Evolutionary conservation across 2,329 filamentous ascomycete genomes (phyloP).

Genomic region (Aspergillus ochraceus): DNA sequence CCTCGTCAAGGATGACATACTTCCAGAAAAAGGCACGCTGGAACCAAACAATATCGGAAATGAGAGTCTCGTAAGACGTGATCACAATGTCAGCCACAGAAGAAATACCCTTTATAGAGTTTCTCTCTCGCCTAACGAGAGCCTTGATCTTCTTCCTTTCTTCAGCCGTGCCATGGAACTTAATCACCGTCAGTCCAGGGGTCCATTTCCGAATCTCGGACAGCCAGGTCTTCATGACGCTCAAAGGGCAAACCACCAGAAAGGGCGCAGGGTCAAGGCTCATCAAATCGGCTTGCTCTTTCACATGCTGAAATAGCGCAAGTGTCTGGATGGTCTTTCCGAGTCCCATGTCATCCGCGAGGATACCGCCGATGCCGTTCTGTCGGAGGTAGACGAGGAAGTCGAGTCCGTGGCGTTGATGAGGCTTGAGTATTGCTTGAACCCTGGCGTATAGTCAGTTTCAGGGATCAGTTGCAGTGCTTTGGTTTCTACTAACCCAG

Average conservation of each 20-base stretch:
- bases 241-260: conserved; percentile 52
- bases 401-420: conserved; percentile 52
- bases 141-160: conserved; percentile 37
- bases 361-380: conserved; percentile 28
- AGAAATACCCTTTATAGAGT: not conserved
- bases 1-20: conserved; percentile 56
- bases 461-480: too few relatives aligned
- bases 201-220: conserved; percentile 51
- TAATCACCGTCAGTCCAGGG: conserved; percentile 42
- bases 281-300: conserved; percentile 32
- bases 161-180: conserved; percentile 49
- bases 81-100: conserved; percentile 36
- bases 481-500: not conserved
- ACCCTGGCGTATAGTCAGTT: not conserved
- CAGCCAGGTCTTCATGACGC: conserved; percentile 52
- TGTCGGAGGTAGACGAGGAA: conserved; percentile 45
- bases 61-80: conserved; percentile 53
- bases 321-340: conserved; percentile 31
- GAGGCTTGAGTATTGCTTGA: conserved; percentile 51
- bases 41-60: conserved; percentile 50
- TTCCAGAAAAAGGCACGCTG: conserved; percentile 53
- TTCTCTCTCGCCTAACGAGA: conserved; percentile 6
- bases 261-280: conserved; percentile 16
- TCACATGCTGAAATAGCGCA: conserved; percentile 50
- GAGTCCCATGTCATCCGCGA: conserved; percentile 33